Conservation (phyloP, 805 yeast species). For the Vanderwaltozyma yarrowii region DNA sequence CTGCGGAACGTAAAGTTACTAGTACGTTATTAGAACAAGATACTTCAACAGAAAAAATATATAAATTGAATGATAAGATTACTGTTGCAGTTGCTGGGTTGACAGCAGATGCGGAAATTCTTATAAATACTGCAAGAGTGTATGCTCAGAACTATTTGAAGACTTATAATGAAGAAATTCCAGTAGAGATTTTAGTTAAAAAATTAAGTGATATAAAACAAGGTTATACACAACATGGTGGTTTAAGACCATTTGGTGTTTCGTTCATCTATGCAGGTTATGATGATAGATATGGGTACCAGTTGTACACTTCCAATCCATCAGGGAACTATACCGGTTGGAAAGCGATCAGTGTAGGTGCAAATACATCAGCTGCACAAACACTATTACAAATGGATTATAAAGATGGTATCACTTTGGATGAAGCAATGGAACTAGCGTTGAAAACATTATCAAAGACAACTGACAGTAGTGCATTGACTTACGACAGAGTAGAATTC, state of each 20-base stretch:
- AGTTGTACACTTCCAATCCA: conserved; percentile 90
- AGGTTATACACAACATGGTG: conserved; percentile 98
- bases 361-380: conserved; percentile 93
- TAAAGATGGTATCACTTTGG: conserved; percentile 63
- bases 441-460: conserved; percentile 88
- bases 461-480: conserved; percentile 77
- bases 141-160: conserved; percentile 77
- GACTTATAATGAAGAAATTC: conserved; percentile 84
- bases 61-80: conserved; percentile 70
- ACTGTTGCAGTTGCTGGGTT: conserved; percentile 96
- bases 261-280: conserved; percentile 93
- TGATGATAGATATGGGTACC: conserved; percentile 84
- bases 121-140: conserved; percentile 79
- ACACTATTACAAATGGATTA: conserved; percentile 91
- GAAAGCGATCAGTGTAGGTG: conserved; percentile 97
- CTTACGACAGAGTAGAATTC: conserved; percentile 86
- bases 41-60: conserved; percentile 85
- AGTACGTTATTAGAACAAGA: conserved; percentile 90
- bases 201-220: conserved; percentile 88
- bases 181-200: conserved; percentile 85
- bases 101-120: conserved; percentile 91
- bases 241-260: conserved; percentile 96
- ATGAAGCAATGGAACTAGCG: conserved; percentile 79
- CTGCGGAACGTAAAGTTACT: conserved; percentile 94
- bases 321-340: conserved; percentile 97